Evolutionary conservation across 2,329 filamentous ascomycete species (phyloP).

Genomic region (Microcera coccophila): DNA sequence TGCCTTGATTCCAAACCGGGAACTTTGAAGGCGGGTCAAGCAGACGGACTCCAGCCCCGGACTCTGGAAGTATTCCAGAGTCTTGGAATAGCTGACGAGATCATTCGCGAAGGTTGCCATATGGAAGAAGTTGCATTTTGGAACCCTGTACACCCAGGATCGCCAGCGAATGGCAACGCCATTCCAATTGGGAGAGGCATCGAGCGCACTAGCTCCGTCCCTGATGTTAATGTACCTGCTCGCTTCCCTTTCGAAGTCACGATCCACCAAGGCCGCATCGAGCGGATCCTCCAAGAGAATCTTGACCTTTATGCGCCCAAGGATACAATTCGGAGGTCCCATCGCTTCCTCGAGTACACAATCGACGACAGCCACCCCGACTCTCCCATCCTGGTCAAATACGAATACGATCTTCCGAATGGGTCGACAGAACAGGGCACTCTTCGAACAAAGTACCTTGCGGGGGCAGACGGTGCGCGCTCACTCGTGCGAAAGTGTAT

Average conservation of each 20-base stretch:
- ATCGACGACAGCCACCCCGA: no score
- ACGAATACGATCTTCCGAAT: no score
- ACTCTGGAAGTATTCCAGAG: constrained; percentile 58
- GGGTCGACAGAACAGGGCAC: neutral
- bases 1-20: constrained; percentile 1
- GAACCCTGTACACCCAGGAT: constrained; percentile 23
- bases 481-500: constrained; percentile 53
- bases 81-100: constrained; percentile 50
- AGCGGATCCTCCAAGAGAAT: constrained; percentile 11
- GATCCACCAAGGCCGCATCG: constrained; percentile 11
- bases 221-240: neutral
- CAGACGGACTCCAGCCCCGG: constrained; percentile 17
- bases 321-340: neutral
- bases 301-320: neutral
- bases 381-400: no score
- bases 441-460: constrained; percentile 5
- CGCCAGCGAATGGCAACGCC: no score
- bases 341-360: no score
- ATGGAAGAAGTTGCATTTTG: constrained; percentile 57
- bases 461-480: constrained; percentile 17
- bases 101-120: constrained; percentile 56
- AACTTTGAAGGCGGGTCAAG: constrained; percentile 13
- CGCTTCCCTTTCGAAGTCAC: constrained; percentile 4
- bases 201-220: neutral
- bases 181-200: neutral